Conservation (phyloP, 2,329 filamentous ascomycete genomes). For the Alternaria infectoria region DNA sequence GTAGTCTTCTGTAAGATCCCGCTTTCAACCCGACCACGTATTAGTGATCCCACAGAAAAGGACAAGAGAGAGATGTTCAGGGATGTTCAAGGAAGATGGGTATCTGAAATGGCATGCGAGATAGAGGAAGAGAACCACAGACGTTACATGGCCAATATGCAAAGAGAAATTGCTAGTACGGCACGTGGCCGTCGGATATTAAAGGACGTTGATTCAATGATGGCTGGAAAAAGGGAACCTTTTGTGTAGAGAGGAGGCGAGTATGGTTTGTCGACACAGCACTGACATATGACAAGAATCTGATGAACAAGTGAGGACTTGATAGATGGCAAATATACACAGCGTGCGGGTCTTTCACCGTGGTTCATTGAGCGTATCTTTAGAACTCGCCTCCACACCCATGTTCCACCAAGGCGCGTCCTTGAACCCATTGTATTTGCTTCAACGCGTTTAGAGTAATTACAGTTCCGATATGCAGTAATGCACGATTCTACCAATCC, state of each 20-base stretch:
- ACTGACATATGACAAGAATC: not conserved
- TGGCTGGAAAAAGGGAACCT: not conserved
- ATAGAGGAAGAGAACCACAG: not conserved
- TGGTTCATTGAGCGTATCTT: not conserved
- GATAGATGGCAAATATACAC: not conserved
- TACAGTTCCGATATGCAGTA: not conserved
- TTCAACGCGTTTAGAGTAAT: not conserved
- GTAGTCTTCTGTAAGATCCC: not conserved
- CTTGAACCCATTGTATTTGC: not conserved
- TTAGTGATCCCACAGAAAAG: not conserved
- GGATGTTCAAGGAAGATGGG: not conserved
- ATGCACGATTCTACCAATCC: not conserved
- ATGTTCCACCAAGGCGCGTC: not conserved
- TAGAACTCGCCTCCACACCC: not conserved
- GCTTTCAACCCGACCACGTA: not conserved
- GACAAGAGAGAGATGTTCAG: not conserved
- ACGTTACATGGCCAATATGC: not conserved
- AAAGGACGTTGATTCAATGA: not conserved
- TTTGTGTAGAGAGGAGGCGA: not conserved
- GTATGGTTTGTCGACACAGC: not conserved
- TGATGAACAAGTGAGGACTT: not conserved
- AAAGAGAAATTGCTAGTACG: not conserved
- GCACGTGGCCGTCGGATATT: not conserved
- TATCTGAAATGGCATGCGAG: not conserved
- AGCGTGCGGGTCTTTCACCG: not conserved